Conservation (phyloP, 139 green algal genomes). For the Deuterostichococcus epilithicus region DNA sequence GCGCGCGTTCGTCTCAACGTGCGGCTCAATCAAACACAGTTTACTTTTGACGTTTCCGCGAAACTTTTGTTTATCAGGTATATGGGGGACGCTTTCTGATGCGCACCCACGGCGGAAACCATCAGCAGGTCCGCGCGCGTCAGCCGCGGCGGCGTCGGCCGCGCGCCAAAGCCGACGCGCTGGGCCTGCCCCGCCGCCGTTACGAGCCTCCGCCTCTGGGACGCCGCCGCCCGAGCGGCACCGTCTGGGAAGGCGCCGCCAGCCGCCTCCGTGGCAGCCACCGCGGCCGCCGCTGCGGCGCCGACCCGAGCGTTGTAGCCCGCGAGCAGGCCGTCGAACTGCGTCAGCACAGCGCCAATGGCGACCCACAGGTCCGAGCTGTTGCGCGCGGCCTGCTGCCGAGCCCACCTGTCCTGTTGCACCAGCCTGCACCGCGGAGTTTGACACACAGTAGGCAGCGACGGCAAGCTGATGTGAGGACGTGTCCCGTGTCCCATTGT, state of each 20-base stretch:
- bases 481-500: too few species aligned
- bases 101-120: neutral
- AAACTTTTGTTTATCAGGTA: too few species aligned
- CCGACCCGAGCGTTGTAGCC: conserved; percentile 39
- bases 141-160: neutral
- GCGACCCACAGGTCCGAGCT: conserved; percentile 31
- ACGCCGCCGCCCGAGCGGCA: neutral
- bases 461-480: too few species aligned
- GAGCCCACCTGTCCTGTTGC: conserved; percentile 48
- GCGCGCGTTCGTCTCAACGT: too few species aligned
- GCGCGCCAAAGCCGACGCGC: neutral
- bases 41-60: too few species aligned
- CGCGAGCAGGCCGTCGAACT: conserved; percentile 62
- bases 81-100: too few species aligned
- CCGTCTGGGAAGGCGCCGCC: neutral
- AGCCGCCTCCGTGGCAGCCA: neutral
- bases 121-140: neutral
- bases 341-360: conserved; percentile 39
- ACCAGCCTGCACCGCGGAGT: conserved; percentile 35
- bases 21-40: too few species aligned
- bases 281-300: neutral
- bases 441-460: neutral
- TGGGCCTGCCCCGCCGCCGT: neutral
- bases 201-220: too few species aligned
- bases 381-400: neutral